A percentile compares a stretch with the other conserved stretches of the same genome.
Evolutionary conservation across 306 rosid species (phyloP).

Genomic region (Prunus davidiana): DNA sequence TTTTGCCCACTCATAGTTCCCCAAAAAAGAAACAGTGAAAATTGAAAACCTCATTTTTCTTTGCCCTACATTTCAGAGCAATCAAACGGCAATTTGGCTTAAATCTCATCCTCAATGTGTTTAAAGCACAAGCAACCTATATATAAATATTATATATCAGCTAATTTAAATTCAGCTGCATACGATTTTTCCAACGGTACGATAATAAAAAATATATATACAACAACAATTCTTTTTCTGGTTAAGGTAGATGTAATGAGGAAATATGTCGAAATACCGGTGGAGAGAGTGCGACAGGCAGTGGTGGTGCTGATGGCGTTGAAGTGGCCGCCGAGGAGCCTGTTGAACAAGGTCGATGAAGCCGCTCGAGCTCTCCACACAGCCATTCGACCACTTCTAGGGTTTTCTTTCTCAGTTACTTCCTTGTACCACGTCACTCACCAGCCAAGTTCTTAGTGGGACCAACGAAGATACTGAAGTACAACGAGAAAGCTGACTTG

Average conservation of each 20-base stretch:
- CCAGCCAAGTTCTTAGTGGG: not conserved
- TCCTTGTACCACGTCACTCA: not conserved
- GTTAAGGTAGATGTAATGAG: not conserved
- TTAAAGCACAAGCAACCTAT: not conserved
- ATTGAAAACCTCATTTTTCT: not conserved
- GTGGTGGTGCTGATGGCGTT: not conserved
- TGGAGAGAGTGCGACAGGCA: not conserved
- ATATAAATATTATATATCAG: not conserved
- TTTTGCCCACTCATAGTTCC: too few relatives aligned
- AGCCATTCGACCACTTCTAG: slow-evolving; percentile 8
- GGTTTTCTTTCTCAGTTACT: not conserved
- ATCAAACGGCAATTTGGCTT: not conserved
- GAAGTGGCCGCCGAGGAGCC: not conserved
- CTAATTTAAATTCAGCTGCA: not conserved
- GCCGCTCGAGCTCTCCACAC: slow-evolving; percentile 18
- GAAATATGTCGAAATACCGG: not conserved
- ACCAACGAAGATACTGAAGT: not conserved
- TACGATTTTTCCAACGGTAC: not conserved
- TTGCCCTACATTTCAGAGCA: not conserved
- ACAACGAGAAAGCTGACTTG: not conserved
- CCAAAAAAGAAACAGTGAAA: not conserved
- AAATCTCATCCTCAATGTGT: not conserved
- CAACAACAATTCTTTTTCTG: not conserved
- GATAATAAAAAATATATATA: too few relatives aligned
- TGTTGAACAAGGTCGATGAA: slow-evolving; percentile 4